Evolutionary conservation across 2,329 filamentous ascomycete genomes (phyloP).

Genomic region (Trichoderma citrinoviride): DNA sequence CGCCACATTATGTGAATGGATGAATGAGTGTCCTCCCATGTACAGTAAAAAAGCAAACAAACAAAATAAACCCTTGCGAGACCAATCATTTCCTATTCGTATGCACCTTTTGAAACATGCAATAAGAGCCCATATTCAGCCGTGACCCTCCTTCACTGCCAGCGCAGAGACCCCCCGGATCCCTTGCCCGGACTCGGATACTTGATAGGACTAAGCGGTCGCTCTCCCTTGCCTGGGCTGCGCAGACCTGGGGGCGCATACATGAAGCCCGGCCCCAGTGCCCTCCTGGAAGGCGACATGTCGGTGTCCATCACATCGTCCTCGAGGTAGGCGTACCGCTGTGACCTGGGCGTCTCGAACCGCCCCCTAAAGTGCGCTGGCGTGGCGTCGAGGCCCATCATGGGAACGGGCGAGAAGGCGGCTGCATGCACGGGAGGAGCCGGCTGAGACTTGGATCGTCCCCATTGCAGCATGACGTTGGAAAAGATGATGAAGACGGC

Average conservation of each 20-base stretch:
- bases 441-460: not conserved
- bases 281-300: slow-evolving; percentile 45
- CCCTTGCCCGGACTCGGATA: slow-evolving; percentile 39
- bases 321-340: slow-evolving; percentile 42
- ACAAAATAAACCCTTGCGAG: not conserved
- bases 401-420: slow-evolving; percentile 23
- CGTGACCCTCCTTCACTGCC: not conserved
- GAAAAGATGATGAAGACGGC: slow-evolving; percentile 15
- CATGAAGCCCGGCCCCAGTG: slow-evolving; percentile 42
- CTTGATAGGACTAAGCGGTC: slow-evolving; percentile 50
- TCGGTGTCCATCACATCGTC: slow-evolving; percentile 53
- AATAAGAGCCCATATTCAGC: not conserved
- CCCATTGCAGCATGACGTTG: slow-evolving; percentile 14
- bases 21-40: not conserved
- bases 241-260: slow-evolving; percentile 47
- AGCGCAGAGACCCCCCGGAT: not conserved
- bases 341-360: slow-evolving; percentile 47
- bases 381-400: slow-evolving; percentile 32
- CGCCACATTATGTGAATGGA: not conserved
- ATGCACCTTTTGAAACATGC: not conserved
- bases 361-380: slow-evolving; percentile 52
- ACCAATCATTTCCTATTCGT: not conserved
- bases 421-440: slow-evolving; percentile 23
- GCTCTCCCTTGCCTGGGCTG: slow-evolving; percentile 50
- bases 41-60: not conserved